These are phyloP conservation scores for Didymella sp. DNA, from an alignment of 2,329 filamentous ascomycete species.

Conservation along the genomic window DNA sequence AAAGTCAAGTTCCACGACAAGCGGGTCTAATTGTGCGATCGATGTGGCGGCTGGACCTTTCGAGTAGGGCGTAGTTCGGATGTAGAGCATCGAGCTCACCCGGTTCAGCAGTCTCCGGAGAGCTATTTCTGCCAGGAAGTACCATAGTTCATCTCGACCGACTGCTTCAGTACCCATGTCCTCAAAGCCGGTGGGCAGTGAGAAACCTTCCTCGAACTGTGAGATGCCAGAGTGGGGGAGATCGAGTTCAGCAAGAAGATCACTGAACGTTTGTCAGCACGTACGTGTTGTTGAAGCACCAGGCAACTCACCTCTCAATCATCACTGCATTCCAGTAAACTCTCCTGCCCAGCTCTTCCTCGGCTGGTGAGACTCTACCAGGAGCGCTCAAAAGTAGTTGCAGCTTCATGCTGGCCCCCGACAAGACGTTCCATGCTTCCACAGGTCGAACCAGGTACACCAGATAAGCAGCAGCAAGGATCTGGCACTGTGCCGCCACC, in stretches of 20 bases:
- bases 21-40: constrained; percentile 75
- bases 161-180: constrained; percentile 69
- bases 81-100: constrained; percentile 81
- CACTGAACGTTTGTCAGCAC: constrained; percentile 46
- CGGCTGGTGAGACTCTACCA: constrained; percentile 71
- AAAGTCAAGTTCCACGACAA: constrained; percentile 81
- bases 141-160: constrained; percentile 82
- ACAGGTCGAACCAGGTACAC: constrained; percentile 83
- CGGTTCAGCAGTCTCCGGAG: constrained; percentile 77
- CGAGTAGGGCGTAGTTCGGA: constrained; percentile 61
- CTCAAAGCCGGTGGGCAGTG: constrained; percentile 78
- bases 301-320: constrained; percentile 65
- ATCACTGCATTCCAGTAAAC: constrained; percentile 86
- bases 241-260: constrained; percentile 79
- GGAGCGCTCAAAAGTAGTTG: constrained; percentile 79
- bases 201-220: constrained; percentile 80
- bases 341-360: constrained; percentile 75
- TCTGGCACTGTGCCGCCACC: constrained; percentile 78
- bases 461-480: constrained; percentile 80
- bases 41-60: constrained; percentile 62
- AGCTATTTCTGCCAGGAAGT: constrained; percentile 84
- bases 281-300: neutral
- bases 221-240: constrained; percentile 83
- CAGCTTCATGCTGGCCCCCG: constrained; percentile 80
- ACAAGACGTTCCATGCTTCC: constrained; percentile 82